phyloP scores from a whole-genome alignment of 345 rosid species.

The Populus nigra region DNA sequence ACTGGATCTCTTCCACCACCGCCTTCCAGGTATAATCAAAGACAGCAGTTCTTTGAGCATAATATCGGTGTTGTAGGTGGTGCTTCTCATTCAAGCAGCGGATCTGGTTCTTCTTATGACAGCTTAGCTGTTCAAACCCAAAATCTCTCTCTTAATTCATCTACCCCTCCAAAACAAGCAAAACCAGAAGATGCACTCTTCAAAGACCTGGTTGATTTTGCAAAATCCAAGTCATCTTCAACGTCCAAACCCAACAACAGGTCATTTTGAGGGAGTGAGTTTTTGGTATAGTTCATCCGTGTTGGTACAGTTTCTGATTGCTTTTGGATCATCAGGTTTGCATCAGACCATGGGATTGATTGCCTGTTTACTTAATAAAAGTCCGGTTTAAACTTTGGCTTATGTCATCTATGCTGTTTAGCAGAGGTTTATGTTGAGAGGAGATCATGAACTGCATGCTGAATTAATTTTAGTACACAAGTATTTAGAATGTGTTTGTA shows the following conservation, averaged over 20 bases:
- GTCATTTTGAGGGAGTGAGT: slow-evolving; percentile 46
- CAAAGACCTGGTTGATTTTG: slow-evolving; percentile 86
- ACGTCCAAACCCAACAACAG: slow-evolving; percentile 63
- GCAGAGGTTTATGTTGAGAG: slow-evolving; percentile 20
- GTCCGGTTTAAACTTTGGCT: slow-evolving; percentile 14
- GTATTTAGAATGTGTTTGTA: slow-evolving; percentile 22
- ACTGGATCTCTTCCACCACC: slow-evolving; percentile 62
- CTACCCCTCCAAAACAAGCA: slow-evolving; percentile 48
- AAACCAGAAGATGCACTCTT: slow-evolving; percentile 85
- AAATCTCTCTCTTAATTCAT: slow-evolving; percentile 59
- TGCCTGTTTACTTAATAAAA: slow-evolving; percentile 19
- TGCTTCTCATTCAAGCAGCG: slow-evolving; percentile 41
- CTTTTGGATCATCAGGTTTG: slow-evolving; percentile 25
- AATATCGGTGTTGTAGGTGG: slow-evolving; percentile 19
- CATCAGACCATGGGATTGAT: slow-evolving; percentile 18
- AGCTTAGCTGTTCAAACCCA: slow-evolving; percentile 60
- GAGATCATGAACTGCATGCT: slow-evolving; percentile 10
- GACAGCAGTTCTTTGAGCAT: slow-evolving; percentile 63
- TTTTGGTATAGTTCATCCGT: slow-evolving; percentile 20
- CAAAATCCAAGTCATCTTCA: slow-evolving; percentile 77
- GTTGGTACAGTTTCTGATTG: slow-evolving; percentile 32
- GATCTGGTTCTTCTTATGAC: slow-evolving; percentile 55
- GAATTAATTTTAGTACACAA: slow-evolving; percentile 14
- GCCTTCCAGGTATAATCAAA: slow-evolving; percentile 63
- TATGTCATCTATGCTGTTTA: slow-evolving; percentile 22